Base-by-base conservation (phyloP, 2,329 filamentous ascomycete species). In the Fusarium robinianum region DNA sequence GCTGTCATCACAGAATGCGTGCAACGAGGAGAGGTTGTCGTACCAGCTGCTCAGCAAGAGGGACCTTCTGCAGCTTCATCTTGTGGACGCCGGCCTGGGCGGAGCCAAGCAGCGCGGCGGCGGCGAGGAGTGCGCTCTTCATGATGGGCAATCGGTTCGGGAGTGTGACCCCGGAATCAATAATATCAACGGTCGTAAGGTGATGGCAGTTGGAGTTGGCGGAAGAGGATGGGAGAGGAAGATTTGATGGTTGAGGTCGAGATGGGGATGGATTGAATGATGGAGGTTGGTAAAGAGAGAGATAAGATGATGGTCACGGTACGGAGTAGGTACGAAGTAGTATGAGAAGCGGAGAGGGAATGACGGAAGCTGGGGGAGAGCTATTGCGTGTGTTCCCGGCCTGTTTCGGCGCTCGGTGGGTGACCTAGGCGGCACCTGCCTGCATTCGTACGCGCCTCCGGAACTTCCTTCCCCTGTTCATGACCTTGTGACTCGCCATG, bases 31-130 rank as follows among this genome's bases (percentile, higher is more conserved):
- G 19, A 29, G 17, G 21, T 34, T 11, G 9, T 78, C 87, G 68
- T 77, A 95, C 91, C 66, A 99, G 82, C 77, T 97, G 94, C 71
- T 97, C 89, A 35, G 85, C 81, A 47, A 99, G 78, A 59, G 94
- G 87, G 52, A 97, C 77, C 86, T 99, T 99, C 81, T 96, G 88
- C 66, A 99, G 85, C 81, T 95, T 94, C 81, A 96, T 86, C 80
- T 90, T 95, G 83, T 97, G 90, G 58, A 96, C 79, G 64, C 84
- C 90, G 62, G 90, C 92, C 67, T 88, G 81, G 68, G 87, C 87
- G 68, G 86, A 84, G 77, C 88, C 87, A 66, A 91, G 79, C 78
- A 95, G 83, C 76, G 85, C 79, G 65, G 85, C 84, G 74, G 89
- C 85, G 69, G 90, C 78, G 67, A 96, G 72, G 65, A 90, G 76